Conservation (phyloP, 2,329 filamentous ascomycete species). For the Arthrobotrys megalospora region DNA sequence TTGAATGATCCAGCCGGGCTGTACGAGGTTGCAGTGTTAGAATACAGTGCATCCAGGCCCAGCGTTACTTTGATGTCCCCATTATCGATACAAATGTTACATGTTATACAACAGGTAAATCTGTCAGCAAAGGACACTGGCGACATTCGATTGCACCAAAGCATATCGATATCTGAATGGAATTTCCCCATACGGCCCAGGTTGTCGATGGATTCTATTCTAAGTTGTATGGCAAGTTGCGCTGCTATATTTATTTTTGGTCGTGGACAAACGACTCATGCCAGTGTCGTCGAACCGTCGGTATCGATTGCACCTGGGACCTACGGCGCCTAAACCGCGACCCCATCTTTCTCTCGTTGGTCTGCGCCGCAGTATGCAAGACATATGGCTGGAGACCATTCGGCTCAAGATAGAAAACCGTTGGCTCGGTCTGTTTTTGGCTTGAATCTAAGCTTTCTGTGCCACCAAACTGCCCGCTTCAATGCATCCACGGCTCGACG, state of each 20-base stretch:
- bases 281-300: background rate
- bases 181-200: background rate
- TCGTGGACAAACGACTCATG: background rate
- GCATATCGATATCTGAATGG: background rate
- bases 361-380: constrained; percentile 3
- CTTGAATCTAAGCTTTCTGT: constrained; percentile 12
- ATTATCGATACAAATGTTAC: background rate
- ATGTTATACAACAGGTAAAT: constrained; percentile 8
- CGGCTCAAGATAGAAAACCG: constrained; percentile 13
- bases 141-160: background rate
- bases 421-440: background rate
- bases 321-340: constrained; percentile 11
- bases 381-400: constrained; percentile 8
- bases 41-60: too few species aligned
- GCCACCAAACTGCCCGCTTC: background rate
- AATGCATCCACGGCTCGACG: background rate
- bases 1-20: background rate
- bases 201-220: constrained; percentile 15
- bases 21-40: background rate
- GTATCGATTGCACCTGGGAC: background rate
- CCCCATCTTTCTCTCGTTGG: background rate
- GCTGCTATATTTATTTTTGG: constrained; percentile 21
- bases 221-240: background rate
- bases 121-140: constrained; percentile 5
- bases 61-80: background rate